Evolutionary conservation across 106 monocot species (phyloP).

Genomic region (Apostasia shenzhenica): DNA sequence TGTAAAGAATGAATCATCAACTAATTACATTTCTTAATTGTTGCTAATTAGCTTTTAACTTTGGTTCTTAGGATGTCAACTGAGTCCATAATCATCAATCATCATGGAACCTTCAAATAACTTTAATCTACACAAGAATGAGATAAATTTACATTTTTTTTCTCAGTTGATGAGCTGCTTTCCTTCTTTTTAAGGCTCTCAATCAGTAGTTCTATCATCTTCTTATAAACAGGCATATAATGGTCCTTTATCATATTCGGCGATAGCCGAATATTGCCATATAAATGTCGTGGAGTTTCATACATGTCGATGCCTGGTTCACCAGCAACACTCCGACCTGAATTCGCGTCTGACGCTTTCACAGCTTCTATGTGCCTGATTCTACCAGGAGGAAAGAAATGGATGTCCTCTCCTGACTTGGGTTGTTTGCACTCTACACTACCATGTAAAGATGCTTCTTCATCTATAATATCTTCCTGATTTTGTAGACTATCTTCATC

Average conservation of each 20-base stretch:
- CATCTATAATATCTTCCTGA: background rate
- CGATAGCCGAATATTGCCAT: constrained; percentile 52
- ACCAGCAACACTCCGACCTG: background rate
- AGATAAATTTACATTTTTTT: background rate
- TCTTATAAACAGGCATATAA: constrained; percentile 69
- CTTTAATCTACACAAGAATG: no score
- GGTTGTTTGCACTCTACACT: constrained; percentile 21
- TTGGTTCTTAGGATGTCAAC: no score
- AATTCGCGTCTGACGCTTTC: constrained; percentile 12
- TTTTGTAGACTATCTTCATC: background rate
- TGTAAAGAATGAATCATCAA: no score
- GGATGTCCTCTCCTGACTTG: constrained; percentile 17
- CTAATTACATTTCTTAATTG: no score
- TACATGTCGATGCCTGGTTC: constrained; percentile 37
- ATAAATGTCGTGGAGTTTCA: constrained; percentile 51
- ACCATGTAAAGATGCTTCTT: background rate
- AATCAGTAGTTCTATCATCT: constrained; percentile 61
- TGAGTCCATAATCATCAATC: no score
- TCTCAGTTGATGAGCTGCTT: constrained; percentile 1
- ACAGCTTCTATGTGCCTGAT: constrained; percentile 60
- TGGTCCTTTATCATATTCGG: constrained; percentile 72
- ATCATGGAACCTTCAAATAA: no score
- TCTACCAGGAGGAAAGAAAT: constrained; percentile 62
- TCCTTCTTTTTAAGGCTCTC: constrained; percentile 36
- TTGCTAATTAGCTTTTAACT: no score